phyloP scores from a whole-genome alignment of 805 yeast species.

The Pichia eremophila region DNA sequence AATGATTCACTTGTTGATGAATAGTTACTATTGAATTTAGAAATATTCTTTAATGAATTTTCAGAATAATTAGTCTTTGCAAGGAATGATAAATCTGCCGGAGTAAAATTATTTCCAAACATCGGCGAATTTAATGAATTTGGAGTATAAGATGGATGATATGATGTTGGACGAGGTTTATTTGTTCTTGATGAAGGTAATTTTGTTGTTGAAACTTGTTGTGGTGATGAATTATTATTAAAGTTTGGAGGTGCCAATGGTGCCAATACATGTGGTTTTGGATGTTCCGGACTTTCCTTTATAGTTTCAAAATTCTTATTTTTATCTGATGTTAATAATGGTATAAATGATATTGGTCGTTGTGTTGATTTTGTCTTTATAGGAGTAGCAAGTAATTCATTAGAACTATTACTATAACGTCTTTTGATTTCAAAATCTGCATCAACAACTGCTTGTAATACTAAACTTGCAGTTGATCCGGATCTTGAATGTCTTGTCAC shows the following conservation, averaged over 20 bases:
- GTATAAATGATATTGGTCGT: conserved; percentile 26
- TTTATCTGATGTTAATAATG: conserved; percentile 16
- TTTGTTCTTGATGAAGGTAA: conserved; percentile 29
- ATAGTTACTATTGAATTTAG: conserved; percentile 5
- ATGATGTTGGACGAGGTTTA: conserved; percentile 77
- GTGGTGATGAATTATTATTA: not conserved
- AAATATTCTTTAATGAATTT: conserved; percentile 10
- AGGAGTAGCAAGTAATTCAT: conserved; percentile 12
- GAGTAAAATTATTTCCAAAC: conserved; percentile 7
- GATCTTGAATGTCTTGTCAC: conserved; percentile 12
- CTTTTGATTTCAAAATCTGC: conserved; percentile 37
- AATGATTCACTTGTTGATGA: conserved; percentile 12
- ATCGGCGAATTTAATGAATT: conserved; percentile 9
- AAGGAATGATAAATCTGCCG: conserved; percentile 23
- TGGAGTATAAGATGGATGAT: conserved; percentile 54
- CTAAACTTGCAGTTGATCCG: conserved; percentile 52
- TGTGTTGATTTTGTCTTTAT: conserved; percentile 15
- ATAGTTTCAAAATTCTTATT: conserved; percentile 31
- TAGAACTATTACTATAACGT: conserved; percentile 22
- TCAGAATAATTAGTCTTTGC: conserved; percentile 20
- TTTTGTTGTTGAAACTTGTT: conserved; percentile 22
- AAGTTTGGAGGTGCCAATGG: conserved; percentile 21
- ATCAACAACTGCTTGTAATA: conserved; percentile 64
- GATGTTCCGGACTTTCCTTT: conserved; percentile 33
- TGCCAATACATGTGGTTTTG: conserved; percentile 6